phyloP scores from a whole-genome alignment of 2,329 filamentous ascomycete genomes.

The Colletotrichum liaoningense region DNA sequence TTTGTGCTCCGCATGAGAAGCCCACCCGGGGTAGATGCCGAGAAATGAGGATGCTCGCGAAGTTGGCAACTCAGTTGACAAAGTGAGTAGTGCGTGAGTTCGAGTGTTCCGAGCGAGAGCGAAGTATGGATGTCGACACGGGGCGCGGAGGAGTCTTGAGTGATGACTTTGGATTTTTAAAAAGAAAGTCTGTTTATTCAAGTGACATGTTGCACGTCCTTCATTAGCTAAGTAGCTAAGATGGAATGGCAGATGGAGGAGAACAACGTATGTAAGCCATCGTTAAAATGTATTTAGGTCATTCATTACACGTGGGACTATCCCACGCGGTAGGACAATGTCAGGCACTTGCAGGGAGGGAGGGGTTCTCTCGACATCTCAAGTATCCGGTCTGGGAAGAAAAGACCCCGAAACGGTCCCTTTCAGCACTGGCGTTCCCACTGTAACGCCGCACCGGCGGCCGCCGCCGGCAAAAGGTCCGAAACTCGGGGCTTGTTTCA shows the following conservation, averaged over 20 bases:
- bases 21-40: neutral
- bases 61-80: neutral
- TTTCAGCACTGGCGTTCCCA: neutral
- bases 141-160: neutral
- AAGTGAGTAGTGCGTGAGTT: neutral
- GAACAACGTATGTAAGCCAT: neutral
- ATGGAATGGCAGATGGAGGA: neutral
- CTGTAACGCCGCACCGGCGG: neutral
- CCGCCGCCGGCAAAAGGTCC: conserved; percentile 18
- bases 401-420: neutral
- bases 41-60: neutral
- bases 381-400: neutral
- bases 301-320: neutral
- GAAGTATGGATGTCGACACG: neutral
- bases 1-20: conserved; percentile 5
- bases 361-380: neutral
- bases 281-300: no score
- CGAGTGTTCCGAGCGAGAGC: neutral
- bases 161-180: neutral
- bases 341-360: neutral
- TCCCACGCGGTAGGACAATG: neutral
- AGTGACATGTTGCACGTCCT: neutral
- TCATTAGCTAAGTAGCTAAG: neutral
- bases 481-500: conserved; percentile 34
- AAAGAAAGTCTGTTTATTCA: neutral